Evolutionary conservation across 148 eudicot species (phyloP).

Genomic region (Amaranthus palmeri): DNA sequence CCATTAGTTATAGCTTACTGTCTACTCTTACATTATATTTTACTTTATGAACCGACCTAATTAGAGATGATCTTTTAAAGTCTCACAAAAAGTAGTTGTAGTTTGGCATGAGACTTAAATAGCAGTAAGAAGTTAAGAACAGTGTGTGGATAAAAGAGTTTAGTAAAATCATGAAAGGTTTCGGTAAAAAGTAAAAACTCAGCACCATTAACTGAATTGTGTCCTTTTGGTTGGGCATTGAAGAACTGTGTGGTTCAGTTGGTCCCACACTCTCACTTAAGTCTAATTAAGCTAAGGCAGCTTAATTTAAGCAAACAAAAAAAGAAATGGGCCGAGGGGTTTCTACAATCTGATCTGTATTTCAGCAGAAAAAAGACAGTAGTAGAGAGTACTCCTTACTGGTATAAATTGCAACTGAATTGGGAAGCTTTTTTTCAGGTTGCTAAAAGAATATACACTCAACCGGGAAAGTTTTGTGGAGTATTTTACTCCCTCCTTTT

Average conservation of each 20-base stretch:
- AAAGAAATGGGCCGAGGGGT: neutral
- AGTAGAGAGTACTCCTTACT: neutral
- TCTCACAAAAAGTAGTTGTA: too few relatives aligned
- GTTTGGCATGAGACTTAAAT: too few relatives aligned
- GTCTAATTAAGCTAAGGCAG: neutral
- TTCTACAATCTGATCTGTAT: neutral
- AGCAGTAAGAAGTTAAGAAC: too few relatives aligned
- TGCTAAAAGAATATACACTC: constrained; percentile 10
- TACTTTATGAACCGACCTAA: too few relatives aligned
- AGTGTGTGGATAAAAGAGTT: too few relatives aligned
- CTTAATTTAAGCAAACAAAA: neutral
- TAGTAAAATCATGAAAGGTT: too few relatives aligned
- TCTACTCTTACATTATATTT: too few relatives aligned
- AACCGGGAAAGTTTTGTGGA: neutral
- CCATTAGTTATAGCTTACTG: too few relatives aligned
- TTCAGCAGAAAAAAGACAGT: neutral
- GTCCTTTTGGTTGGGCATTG: too few relatives aligned
- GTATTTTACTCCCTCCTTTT: neutral
- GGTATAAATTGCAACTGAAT: neutral
- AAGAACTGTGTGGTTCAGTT: neutral
- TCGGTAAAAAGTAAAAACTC: too few relatives aligned
- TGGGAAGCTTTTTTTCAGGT: constrained; percentile 13
- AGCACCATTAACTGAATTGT: too few relatives aligned
- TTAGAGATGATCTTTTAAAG: too few relatives aligned
- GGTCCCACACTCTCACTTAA: constrained; percentile 9